Conservation (phyloP, 78 protist genomes). For the Tieghemostelium lacteum region DNA sequence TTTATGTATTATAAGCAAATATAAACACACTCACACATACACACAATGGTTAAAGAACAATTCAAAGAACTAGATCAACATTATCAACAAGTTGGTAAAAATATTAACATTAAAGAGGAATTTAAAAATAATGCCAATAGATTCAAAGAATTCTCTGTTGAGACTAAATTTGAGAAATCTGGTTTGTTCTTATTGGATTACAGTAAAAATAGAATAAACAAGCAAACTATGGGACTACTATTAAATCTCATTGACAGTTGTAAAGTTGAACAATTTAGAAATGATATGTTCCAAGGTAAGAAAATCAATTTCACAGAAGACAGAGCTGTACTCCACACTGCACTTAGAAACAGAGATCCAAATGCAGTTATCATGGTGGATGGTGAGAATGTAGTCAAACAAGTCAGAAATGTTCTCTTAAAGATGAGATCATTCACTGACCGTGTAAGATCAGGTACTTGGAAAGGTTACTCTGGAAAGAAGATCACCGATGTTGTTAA, state of each 20-base stretch:
- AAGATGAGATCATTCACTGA: constrained; percentile 79
- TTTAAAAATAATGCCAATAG: constrained; percentile 44
- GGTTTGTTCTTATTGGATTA: constrained; percentile 89
- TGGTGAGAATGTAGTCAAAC: constrained; percentile 95
- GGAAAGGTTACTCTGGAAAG: constrained; percentile 95
- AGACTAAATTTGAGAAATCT: background rate
- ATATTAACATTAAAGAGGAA: constrained; percentile 48
- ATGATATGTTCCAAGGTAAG: constrained; percentile 92
- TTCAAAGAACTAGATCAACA: constrained; percentile 17
- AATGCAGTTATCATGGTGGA: constrained; percentile 87
- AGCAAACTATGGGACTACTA: constrained; percentile 84
- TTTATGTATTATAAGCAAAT: too few relatives aligned
- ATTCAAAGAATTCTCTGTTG: constrained; percentile 53
- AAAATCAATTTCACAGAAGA: constrained; percentile 96
- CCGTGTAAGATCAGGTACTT: constrained; percentile 89
- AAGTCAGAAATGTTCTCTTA: constrained; percentile 79
- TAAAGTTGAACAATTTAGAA: constrained; percentile 72
- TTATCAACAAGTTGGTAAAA: constrained; percentile 9
- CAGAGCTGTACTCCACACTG: constrained; percentile 96
- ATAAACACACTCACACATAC: too few relatives aligned
- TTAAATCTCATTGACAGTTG: constrained; percentile 57
- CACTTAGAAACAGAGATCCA: constrained; percentile 91
- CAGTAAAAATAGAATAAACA: constrained; percentile 86
- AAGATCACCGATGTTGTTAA: constrained; percentile 93
- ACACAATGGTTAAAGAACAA: background rate